Conservation (phyloP, 805 yeast species). For the Cyberlindnera subsufficiens region DNA sequence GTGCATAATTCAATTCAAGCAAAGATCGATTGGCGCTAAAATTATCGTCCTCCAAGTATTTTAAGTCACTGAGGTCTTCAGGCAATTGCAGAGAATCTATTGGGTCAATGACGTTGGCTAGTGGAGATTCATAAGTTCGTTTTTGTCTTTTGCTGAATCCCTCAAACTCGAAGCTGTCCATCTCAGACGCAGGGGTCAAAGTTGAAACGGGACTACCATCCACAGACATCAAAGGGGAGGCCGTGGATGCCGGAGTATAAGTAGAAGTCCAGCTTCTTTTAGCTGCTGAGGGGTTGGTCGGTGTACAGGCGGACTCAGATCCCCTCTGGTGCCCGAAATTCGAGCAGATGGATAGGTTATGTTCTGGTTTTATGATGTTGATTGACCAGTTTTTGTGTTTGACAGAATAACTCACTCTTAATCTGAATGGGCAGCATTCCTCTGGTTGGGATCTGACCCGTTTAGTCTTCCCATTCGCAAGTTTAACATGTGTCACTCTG, state of each 20-base stretch:
- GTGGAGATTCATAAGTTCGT: constrained; percentile 15
- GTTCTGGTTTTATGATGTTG: constrained; percentile 22
- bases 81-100: constrained; percentile 9
- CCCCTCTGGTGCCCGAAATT: constrained; percentile 17
- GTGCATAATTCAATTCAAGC: too few species aligned
- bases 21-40: too few species aligned
- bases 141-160: constrained; percentile 7
- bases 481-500: constrained; percentile 8
- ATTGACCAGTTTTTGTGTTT: constrained; percentile 22
- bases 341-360: constrained; percentile 18
- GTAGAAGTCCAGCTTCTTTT: constrained; percentile 19
- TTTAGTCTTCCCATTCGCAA: constrained; percentile 11
- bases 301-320: constrained; percentile 6
- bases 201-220: constrained; percentile 6
- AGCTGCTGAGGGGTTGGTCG: constrained; percentile 5
- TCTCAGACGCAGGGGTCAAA: constrained; percentile 14
- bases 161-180: constrained; percentile 6
- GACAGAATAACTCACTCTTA: constrained; percentile 24
- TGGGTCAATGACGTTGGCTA: constrained; percentile 16
- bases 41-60: constrained; percentile 3
- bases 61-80: constrained; percentile 17
- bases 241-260: constrained; percentile 21
- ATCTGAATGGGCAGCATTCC: constrained; percentile 25
- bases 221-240: constrained; percentile 14
- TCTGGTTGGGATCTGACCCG: constrained; percentile 19